phyloP scores from a whole-genome alignment of 768 basidiomycete genomes.

The Hygrocybe coccinea region DNA sequence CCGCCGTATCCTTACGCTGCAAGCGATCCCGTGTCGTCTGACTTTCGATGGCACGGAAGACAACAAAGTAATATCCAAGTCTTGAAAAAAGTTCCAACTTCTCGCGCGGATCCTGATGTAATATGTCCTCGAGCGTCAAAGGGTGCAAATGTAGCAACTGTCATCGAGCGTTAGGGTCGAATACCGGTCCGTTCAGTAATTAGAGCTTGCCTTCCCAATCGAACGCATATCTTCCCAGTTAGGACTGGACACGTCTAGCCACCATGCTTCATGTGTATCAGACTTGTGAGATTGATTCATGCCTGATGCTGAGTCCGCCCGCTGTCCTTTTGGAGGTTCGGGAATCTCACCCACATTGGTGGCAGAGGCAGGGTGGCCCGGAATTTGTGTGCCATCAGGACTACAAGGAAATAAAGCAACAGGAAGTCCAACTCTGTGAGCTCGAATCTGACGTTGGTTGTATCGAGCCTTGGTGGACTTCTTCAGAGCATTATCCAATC shows the following conservation, averaged over 20 bases:
- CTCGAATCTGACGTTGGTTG: slow-evolving; percentile 22
- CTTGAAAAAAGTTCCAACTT: slow-evolving; percentile 84
- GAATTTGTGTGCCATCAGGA: slow-evolving; percentile 21
- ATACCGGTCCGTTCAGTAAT: no score
- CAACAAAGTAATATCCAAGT: slow-evolving; percentile 89
- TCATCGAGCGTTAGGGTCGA: not conserved
- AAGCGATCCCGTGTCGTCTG: slow-evolving; percentile 39
- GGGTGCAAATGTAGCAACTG: slow-evolving; percentile 87
- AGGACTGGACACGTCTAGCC: slow-evolving; percentile 84
- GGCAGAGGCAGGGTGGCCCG: slow-evolving; percentile 30
- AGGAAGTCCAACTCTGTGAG: slow-evolving; percentile 5
- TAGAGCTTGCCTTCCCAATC: slow-evolving; percentile 64
- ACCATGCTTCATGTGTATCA: slow-evolving; percentile 62
- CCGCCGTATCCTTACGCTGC: slow-evolving; percentile 19
- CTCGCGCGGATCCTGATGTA: slow-evolving; percentile 87
- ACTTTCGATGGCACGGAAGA: slow-evolving; percentile 77
- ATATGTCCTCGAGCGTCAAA: slow-evolving; percentile 86
- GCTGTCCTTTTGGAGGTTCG: slow-evolving; percentile 46
- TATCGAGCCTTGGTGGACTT: slow-evolving; percentile 32
- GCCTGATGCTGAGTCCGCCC: slow-evolving; percentile 22
- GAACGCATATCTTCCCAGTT: slow-evolving; percentile 83
- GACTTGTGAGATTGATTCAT: slow-evolving; percentile 11
- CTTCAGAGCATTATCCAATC: slow-evolving; percentile 47
- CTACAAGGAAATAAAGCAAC: slow-evolving; percentile 18
- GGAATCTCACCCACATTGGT: slow-evolving; percentile 22